Conservation (phyloP, 23 red algal genomes). For the Chondrus crispus region DNA sequence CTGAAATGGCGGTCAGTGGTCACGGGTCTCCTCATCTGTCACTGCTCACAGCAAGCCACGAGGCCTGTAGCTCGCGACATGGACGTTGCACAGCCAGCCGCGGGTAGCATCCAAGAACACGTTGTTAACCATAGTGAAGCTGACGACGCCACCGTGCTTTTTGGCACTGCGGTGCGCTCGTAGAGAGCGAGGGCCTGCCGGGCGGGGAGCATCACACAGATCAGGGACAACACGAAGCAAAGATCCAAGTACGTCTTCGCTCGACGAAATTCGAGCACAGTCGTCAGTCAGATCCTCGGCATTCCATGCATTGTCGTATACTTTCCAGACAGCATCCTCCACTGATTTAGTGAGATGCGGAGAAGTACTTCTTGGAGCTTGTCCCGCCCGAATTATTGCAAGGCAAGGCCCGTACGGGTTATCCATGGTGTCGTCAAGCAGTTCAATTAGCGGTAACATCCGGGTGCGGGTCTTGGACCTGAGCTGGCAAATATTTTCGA, state of each 20-base stretch:
- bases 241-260: too few species aligned
- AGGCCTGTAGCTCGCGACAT: slow-evolving; percentile 45
- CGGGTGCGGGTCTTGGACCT: too few species aligned
- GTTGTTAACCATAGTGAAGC: slow-evolving; percentile 69
- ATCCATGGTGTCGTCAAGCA: too few species aligned
- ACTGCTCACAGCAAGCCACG: slow-evolving; percentile 43
- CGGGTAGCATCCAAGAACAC: slow-evolving; percentile 39
- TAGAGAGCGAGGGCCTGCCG: slow-evolving; percentile 19
- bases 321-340: slow-evolving; percentile 15
- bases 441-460: too few species aligned
- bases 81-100: slow-evolving; percentile 64
- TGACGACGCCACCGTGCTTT: slow-evolving; percentile 28
- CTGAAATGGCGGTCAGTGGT: not conserved
- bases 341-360: slow-evolving; percentile 29
- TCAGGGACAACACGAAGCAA: too few species aligned
- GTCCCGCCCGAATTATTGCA: slow-evolving; percentile 22
- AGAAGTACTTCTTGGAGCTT: not conserved
- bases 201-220: too few species aligned
- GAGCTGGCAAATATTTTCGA: too few species aligned
- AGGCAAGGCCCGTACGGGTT: too few species aligned
- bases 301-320: slow-evolving; percentile 25
- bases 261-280: not conserved
- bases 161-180: too few species aligned
- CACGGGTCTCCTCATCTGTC: slow-evolving; percentile 26
- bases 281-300: slow-evolving; percentile 16